Conservation (phyloP, 106 monocot genomes). For the Hemerocallis citrina region DNA sequence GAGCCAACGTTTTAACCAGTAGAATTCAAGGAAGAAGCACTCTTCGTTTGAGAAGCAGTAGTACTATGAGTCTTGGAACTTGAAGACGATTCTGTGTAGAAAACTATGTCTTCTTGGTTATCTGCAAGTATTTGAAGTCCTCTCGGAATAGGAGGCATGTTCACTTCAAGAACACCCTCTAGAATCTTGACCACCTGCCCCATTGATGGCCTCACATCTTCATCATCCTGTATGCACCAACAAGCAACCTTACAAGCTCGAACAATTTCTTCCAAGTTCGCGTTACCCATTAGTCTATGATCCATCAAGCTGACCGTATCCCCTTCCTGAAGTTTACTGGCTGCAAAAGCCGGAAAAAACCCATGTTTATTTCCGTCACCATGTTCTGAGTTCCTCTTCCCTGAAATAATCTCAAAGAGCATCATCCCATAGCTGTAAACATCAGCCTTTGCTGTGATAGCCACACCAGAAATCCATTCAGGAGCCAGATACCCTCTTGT, state of each 20-base stretch:
- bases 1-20: too few species aligned
- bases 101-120: not conserved
- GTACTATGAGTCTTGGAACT: too few species aligned
- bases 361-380: not conserved
- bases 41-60: too few species aligned
- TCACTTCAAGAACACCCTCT: conserved; percentile 7
- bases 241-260: conserved; percentile 17
- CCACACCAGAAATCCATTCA: not conserved
- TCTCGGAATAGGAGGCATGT: conserved; percentile 10
- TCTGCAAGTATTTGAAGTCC: conserved; percentile 1
- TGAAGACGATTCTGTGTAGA: not conserved
- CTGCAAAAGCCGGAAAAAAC: not conserved
- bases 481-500: not conserved
- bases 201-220: conserved; percentile 11
- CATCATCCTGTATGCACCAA: conserved; percentile 17
- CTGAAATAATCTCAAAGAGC: conserved; percentile 6
- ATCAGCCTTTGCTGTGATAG: not conserved
- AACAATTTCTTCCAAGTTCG: conserved; percentile 9
- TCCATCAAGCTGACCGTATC: not conserved
- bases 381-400: not conserved
- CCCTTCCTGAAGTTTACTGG: not conserved
- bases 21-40: too few species aligned
- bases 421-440: conserved; percentile 3
- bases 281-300: conserved; percentile 3
- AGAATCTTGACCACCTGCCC: conserved; percentile 10